Evolutionary conservation across 129 eudicot species (phyloP).

Genomic region (Kitagawia praeruptora): DNA sequence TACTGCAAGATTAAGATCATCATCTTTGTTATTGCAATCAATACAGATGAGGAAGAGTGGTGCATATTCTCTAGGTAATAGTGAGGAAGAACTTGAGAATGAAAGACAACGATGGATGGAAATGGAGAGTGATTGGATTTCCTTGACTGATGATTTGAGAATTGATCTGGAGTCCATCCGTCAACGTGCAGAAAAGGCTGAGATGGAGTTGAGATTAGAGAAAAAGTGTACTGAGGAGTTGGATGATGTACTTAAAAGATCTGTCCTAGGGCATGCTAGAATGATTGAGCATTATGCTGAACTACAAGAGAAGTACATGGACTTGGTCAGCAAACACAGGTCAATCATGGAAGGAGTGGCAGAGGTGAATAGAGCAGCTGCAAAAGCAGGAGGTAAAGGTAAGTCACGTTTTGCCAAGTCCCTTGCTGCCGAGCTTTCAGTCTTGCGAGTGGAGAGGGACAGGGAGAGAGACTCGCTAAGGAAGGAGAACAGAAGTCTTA

Average conservation of each 20-base stretch:
- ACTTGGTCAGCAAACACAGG: conserved; percentile 50
- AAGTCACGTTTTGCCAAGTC: conserved; percentile 75
- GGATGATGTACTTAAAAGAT: conserved; percentile 71
- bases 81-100: conserved; percentile 70
- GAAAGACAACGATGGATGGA: conserved; percentile 90
- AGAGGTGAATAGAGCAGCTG: conserved; percentile 84
- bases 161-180: conserved; percentile 75
- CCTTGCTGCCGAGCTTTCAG: conserved; percentile 76
- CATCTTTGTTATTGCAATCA: conserved; percentile 68
- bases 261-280: conserved; percentile 64
- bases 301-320: conserved; percentile 77
- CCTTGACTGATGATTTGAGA: conserved; percentile 80
- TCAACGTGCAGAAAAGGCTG: conserved; percentile 54
- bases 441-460: conserved; percentile 68
- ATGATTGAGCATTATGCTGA: conserved; percentile 92
- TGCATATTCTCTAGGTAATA: conserved; percentile 25
- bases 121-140: conserved; percentile 98
- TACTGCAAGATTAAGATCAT: conserved; percentile 45
- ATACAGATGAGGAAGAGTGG: conserved; percentile 65
- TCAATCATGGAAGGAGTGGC: conserved; percentile 61
- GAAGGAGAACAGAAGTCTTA: conserved; percentile 68
- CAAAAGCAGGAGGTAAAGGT: conserved; percentile 81
- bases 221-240: conserved; percentile 83
- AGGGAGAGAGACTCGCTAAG: conserved; percentile 62
- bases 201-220: conserved; percentile 66